Base-by-base conservation (phyloP, 2,329 filamentous ascomycete genomes). In the Claviceps spartinae region DNA sequence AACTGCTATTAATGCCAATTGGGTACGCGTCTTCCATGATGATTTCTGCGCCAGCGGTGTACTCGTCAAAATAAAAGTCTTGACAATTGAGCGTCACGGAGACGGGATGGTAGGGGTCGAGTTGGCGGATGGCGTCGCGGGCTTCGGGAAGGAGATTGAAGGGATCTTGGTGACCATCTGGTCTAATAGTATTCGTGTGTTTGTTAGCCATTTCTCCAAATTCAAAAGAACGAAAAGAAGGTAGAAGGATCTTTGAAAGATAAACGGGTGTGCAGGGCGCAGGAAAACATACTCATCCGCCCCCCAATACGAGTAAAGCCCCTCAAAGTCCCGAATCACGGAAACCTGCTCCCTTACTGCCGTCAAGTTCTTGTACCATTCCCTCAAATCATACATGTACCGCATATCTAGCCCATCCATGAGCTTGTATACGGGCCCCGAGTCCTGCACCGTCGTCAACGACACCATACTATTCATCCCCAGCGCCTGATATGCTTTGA, bases 51-150 rank as follows among this genome's bases (percentile, higher is more conserved):
- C 75, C 76, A 2, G 65, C 60, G 0, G 72, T 67, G 65, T 83
- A 83, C 13, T 73, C 63, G 2, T 65, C 63, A 60, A 79, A 83
- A 63, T 81, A 74, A 64, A 79, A 82, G 64, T 83, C 75, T 51
- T 73, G 70, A 67, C 80, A 83, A 65, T 82, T 83, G 45, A 83
- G 70, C 1, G 74, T 75, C 4, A 82, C 66, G 1, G 74, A 74
- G 2, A 80, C 72, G 0, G 79, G 79, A 63, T 83, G 80, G 63
- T 82, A 83, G 0, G 75, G 76, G 62, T 83, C 80, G 1, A 81
- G 62, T 0, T 60, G 54, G 53, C 69, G 69, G 59, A 81, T 71
- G 5, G 69, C 59, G 37, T 69, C 60, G 58, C 75, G 71, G 0
- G 72, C 67, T 20, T 65, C 55, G 1, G 56, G 54, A 0, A 77